Evolutionary conservation across 23 red algal species (phyloP), one percentile per base, ranked within the genome.

Genomic region (Cyanidiococcus yangmingshanensis): DNA sequence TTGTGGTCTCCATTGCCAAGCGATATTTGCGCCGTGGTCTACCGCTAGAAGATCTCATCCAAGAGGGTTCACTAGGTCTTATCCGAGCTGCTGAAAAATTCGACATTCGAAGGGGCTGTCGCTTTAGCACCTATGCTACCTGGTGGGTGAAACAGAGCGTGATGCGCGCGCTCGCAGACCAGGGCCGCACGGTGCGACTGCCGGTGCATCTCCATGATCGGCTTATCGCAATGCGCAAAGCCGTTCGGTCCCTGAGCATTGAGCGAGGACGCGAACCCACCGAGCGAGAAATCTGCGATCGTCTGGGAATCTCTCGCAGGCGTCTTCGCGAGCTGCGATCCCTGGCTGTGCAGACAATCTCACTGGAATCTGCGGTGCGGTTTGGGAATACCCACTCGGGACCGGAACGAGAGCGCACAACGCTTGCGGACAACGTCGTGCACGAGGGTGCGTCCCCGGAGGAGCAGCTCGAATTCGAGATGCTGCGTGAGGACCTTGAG

Each of bases 91-190:
- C 76, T 38, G 91, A 96, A 50, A 96, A 87, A 74, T 96, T 87
- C 77, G 86, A 96, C 40, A 84, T 76, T 2, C 58, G 79, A 35
- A 74, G 77, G n/a, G 91, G 91, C 0, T 90, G 86, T 77, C 85
- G 86, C 68, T 96, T 96, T 67, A 87, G 83, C 25, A 90, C 91
- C 15, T 96, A 96, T 37, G 91, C 91, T 41, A 89, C 84, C 2
- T 90, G 87, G 86, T 96, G 91, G 91, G 84, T 96, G 24, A 54
- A 82, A 30, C 86, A 96, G 76, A 78, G 82, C 33, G 84, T 96
- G 45, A 86, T 74, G 37, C 84, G 87, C 15, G 68, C 82, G 37
- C 82, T 89, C n/a, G 80, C 80, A 7, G 86, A 95, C 41, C 91
- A 95, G 50, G 74, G 76, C 2, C 76, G 91, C 1, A 80, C 79